phyloP scores from a whole-genome alignment of 2,329 filamentous ascomycete genomes.

The Boeremia exigua region DNA sequence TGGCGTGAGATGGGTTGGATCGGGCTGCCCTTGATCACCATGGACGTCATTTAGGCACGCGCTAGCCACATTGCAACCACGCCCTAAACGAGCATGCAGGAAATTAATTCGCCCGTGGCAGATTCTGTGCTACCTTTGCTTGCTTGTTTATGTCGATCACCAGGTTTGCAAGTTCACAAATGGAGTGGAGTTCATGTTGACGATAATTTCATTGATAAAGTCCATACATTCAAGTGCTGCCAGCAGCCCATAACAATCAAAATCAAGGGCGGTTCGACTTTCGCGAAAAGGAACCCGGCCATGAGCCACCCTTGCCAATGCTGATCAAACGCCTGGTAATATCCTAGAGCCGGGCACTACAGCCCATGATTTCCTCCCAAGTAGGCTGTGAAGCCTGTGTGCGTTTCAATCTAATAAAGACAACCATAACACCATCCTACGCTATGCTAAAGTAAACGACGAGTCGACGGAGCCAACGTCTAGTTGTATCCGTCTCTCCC shows the following conservation, averaged over 20 bases:
- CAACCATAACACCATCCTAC: conserved; percentile 9
- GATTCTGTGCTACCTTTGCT: conserved; percentile 4
- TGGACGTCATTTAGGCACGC: conserved; percentile 17
- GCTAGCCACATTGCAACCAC: conserved; percentile 12
- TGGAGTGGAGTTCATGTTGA: not conserved
- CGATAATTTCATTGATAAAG: not conserved
- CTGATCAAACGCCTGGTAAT: not conserved
- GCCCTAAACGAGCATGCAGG: conserved; percentile 6
- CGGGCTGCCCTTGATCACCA: conserved; percentile 12
- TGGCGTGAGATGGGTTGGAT: conserved; percentile 6
- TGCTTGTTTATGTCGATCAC: conserved; percentile 3
- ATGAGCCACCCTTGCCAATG: conserved; percentile 6
- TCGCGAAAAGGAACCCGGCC: conserved; percentile 8
- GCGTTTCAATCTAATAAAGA: not conserved
- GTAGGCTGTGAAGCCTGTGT: not conserved
- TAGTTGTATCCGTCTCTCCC: conserved; percentile 13
- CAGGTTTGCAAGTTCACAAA: not conserved
- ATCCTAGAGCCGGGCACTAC: not conserved
- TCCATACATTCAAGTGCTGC: not conserved
- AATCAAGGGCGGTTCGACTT: conserved; percentile 4
- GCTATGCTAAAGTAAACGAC: not conserved
- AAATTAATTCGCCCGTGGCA: not conserved
- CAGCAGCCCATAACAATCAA: not conserved
- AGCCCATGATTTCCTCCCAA: not conserved
- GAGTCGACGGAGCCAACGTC: not conserved